A percentile compares a stretch with the other conserved stretches of the same genome.
These are phyloP conservation scores for Ascochyta koolunga DNA, from an alignment of 2,329 filamentous ascomycete species.

Conservation along the genomic window DNA sequence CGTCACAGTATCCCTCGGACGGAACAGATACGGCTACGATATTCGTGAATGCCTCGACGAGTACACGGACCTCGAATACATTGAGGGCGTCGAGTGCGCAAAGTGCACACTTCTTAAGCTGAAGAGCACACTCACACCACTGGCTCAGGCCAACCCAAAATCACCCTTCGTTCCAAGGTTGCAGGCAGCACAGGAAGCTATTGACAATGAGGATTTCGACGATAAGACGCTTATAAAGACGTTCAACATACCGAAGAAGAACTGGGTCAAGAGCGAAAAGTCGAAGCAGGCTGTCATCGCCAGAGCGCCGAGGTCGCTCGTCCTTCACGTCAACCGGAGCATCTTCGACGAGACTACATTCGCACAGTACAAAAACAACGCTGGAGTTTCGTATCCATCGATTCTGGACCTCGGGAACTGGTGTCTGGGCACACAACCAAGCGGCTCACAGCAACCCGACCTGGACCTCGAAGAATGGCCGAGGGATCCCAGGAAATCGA, in stretches of 20 bases:
- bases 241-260: conserved; percentile 60
- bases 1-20: conserved; percentile 80
- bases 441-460: conserved; percentile 34
- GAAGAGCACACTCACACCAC: conserved; percentile 47
- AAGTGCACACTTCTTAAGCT: conserved; percentile 80
- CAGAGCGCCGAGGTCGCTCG: conserved; percentile 78
- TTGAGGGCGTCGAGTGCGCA: conserved; percentile 87
- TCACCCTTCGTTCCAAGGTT: conserved; percentile 62
- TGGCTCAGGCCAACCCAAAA: conserved; percentile 41
- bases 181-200: conserved; percentile 68
- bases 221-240: conserved; percentile 58
- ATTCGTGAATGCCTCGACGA: conserved; percentile 81
- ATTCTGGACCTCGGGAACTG: conserved; percentile 79
- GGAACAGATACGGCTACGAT: conserved; percentile 65
- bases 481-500: conserved; percentile 70
- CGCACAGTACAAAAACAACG: conserved; percentile 80
- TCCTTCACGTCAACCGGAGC: conserved; percentile 88
- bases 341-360: conserved; percentile 86
- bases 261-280: conserved; percentile 79
- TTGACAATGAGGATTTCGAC: conserved; percentile 78
- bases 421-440: conserved; percentile 70
- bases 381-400: conserved; percentile 76
- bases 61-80: conserved; percentile 82
- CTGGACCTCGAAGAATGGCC: conserved; percentile 69
- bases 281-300: conserved; percentile 88